phyloP scores from a whole-genome alignment of 2,329 filamentous ascomycete species.

The Stromatinia cepivora region DNA sequence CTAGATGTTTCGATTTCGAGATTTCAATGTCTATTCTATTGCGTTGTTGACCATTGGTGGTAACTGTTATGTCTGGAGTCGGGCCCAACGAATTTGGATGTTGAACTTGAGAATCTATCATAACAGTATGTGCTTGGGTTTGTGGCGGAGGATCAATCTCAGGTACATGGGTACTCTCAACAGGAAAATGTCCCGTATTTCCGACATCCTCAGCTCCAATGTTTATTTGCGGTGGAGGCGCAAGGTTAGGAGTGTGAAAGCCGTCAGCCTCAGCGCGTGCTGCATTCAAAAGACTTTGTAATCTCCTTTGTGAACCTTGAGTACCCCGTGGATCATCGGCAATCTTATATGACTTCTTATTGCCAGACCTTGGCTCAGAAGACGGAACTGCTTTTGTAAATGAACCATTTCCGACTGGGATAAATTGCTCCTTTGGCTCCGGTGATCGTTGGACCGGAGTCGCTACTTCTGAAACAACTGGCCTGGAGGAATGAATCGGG shows the following conservation, averaged over 20 bases:
- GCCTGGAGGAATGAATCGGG: background rate
- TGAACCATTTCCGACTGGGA: background rate
- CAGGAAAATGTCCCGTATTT: background rate
- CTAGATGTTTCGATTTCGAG: background rate
- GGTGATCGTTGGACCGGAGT: background rate
- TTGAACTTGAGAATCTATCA: background rate
- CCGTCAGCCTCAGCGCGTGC: slow-evolving; percentile 12
- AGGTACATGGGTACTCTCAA: background rate
- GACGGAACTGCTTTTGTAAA: background rate
- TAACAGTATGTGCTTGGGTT: background rate
- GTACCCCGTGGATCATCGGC: slow-evolving; percentile 12
- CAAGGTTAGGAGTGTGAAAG: background rate
- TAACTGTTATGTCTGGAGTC: background rate
- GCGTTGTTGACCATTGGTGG: background rate
- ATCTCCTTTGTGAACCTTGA: slow-evolving; percentile 14
- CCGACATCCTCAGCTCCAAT: background rate
- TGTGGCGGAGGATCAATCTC: background rate
- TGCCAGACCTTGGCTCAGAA: slow-evolving; percentile 1
- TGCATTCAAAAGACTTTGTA: slow-evolving; percentile 18
- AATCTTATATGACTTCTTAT: slow-evolving; percentile 18
- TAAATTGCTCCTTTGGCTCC: slow-evolving; percentile 3
- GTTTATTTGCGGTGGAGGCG: background rate
- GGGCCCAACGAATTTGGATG: background rate
- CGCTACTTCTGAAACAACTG: background rate
- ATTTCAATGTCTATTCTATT: background rate